Conservation (phyloP, 768 basidiomycete genomes). For the Agrocybe chaxingu region DNA sequence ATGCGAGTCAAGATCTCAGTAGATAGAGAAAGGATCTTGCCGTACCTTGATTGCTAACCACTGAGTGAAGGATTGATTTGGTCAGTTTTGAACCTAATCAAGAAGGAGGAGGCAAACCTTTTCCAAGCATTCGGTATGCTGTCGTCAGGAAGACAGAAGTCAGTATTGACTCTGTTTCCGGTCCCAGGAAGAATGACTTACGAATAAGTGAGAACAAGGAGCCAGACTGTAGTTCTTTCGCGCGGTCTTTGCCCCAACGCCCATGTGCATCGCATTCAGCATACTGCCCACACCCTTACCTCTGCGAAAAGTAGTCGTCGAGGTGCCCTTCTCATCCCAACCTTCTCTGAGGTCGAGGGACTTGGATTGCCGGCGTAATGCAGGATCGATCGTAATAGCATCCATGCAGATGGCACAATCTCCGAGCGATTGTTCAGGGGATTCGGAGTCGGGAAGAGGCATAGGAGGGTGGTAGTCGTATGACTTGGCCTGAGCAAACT, state of each 20-base stretch:
- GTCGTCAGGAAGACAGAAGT: neutral
- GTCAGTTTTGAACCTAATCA: slow-evolving; percentile 9
- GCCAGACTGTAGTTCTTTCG: slow-evolving; percentile 80
- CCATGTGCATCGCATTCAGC: slow-evolving; percentile 40
- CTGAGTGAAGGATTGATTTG: slow-evolving; percentile 22
- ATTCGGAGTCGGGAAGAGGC: slow-evolving; percentile 68
- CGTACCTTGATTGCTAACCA: slow-evolving; percentile 76
- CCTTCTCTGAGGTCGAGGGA: slow-evolving; percentile 31
- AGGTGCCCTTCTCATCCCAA: slow-evolving; percentile 17
- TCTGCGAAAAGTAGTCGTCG: slow-evolving; percentile 13
- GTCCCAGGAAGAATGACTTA: slow-evolving; percentile 34
- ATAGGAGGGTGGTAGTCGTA: slow-evolving; percentile 88
- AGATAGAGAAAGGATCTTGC: neutral
- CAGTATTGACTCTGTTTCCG: neutral
- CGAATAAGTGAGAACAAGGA: slow-evolving; percentile 87
- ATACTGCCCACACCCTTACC: slow-evolving; percentile 29
- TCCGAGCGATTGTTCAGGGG: slow-evolving; percentile 72
- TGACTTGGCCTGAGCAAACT: slow-evolving; percentile 59
- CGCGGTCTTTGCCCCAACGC: slow-evolving; percentile 39
- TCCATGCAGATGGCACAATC: slow-evolving; percentile 97
- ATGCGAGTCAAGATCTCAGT: slow-evolving; percentile 1
- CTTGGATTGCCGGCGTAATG: slow-evolving; percentile 29
- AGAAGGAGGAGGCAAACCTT: slow-evolving; percentile 38
- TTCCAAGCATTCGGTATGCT: slow-evolving; percentile 89
- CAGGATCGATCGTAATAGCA: slow-evolving; percentile 56